These are phyloP conservation scores for Psilocybe subaeruginosa DNA, from an alignment of 768 basidiomycete species.

Conservation along the genomic window DNA sequence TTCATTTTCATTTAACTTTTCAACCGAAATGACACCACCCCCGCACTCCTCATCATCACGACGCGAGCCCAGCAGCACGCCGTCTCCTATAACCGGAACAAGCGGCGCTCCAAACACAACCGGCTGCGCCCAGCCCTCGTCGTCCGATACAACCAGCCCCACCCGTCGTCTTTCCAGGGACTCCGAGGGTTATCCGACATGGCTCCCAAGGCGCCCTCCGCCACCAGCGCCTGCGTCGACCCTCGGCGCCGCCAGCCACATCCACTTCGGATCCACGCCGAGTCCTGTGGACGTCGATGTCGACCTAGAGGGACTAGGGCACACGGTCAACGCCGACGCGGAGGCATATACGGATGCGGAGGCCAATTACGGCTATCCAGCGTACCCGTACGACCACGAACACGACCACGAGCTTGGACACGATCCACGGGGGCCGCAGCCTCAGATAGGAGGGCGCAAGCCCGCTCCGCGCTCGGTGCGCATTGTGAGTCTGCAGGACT, in stretches of 20 bases:
- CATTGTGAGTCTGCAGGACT: constrained; percentile 72
- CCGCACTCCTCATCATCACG: constrained; percentile 18
- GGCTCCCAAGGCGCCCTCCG: constrained; percentile 80
- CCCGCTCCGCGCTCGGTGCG: constrained; percentile 82
- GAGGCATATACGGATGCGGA: constrained; percentile 7
- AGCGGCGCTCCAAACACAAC: not conserved
- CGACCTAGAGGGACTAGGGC: not conserved
- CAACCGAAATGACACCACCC: constrained; percentile 2
- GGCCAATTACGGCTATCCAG: constrained; percentile 1
- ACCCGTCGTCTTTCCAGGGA: constrained; percentile 28
- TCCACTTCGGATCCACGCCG: constrained; percentile 18
- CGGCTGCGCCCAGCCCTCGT: not conserved
- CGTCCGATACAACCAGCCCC: not conserved
- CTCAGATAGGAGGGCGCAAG: constrained; percentile 63
- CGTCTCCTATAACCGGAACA: constrained; percentile 7
- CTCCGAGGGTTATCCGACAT: constrained; percentile 79
- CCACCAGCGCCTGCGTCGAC: constrained; percentile 78
- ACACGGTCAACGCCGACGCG: not conserved
- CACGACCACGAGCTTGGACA: not conserved
- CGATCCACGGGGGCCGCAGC: not conserved
- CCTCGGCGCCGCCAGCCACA: constrained; percentile 49
- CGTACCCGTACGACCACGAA: not conserved
- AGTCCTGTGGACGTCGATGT: constrained; percentile 28
- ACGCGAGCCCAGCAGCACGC: constrained; percentile 9
- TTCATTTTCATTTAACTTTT: not conserved